Base-by-base conservation (phyloP, 2,329 filamentous ascomycete species). In the Ophiosphaerella narmari region DNA sequence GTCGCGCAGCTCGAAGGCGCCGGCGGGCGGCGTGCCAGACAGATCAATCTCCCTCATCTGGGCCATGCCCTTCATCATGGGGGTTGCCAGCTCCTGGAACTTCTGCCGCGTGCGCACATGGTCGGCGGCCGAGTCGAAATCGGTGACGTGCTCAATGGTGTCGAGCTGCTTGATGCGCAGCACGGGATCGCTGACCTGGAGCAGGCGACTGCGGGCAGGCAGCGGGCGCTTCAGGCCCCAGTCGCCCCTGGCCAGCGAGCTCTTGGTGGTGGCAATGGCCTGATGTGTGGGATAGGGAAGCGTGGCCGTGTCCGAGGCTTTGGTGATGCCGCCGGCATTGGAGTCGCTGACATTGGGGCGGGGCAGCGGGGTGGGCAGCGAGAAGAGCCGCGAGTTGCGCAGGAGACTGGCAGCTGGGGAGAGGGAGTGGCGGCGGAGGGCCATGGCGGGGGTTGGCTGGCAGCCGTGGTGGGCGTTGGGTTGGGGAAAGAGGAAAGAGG, bases 161-260 rank as follows among this genome's bases (percentile, higher is more conserved):
- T 97, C 93, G 57, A 96, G 82, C 52, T 88, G 82, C 64, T 85
- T 86, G 60, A 97, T 77, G 57, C 90, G 85, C 46, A 96, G 82
- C 42, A 89, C 79, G 8, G 91, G 89, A n/a, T 86, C 86, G 38
- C 74, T 77, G 6, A 85, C 86, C 46, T 84, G 84, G 16, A 85
- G 83, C 5, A 90, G 92, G 7, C 50, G 59, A 3, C 88, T 86
- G 70, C 87, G 87, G 7, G 87, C 76, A 1, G 93, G 93, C 5
- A 97, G 79, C 1, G 91, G 81, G 47, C 93, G 82, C 77, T 97
- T 97, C 63, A 97, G 78, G 12, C 93, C 93, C 92, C 93, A 97
- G 68, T 97, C 93, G 32, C 93, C 93, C 66, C 84, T 84, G 35
- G 80, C 78, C 21, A 90, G 82, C 7, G 91, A 92, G 14, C 85